Base-by-base conservation (phyloP, 495 filamentous ascomycete species). In the Penicillium angulare region DNA sequence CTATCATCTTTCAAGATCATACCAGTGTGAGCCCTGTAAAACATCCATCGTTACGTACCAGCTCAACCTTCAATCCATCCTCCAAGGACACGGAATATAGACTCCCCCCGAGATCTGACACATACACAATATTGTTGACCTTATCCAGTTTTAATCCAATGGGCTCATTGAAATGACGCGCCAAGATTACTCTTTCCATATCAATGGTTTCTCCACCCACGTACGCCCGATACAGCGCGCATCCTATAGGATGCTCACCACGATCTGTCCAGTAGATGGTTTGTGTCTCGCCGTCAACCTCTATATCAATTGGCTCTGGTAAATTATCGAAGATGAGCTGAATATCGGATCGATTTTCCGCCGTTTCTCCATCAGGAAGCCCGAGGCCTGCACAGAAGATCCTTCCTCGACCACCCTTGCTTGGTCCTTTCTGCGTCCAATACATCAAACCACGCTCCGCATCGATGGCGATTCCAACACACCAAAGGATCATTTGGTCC, bases 371-470 rank as follows among this genome's bases (percentile, higher is more conserved):
- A 7, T 34, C 17, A 0, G 67, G 67, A n/a, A 68, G 52, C 2
- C 71, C 68, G 12, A 81, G 57, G 2, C 60, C 53, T 0, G 74
- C 72, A 17, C 72, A 57, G 60, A 78, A 77, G 24, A 83, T 78
- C 16, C 65, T 63, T 1, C 81, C 78, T 24, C 67, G 58, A 0
- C 52, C 55, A 2, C 56, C 68, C 48, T 82, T 82, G 18, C 66
- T 67, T 5, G 65, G 68, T 0, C 80, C 81, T 56, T 82, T 82
- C 47, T 82, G 81, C 0, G 79, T 77, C 79, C 79, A 83, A 61
- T 79, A 82, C n/a, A 84, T 43, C 21, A 1, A 36, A 12, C 21
- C 79, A 83, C 53, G 60, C 1, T 54, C 41, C 1, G 44, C 47
- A 33, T 72, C 68, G 27, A 84, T 43, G 0, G 69, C 59, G 24